Percentiles rank a stretch among this genome's conserved stretches.
phyloP scores from a whole-genome alignment of 306 rosid species.

The Prunus kanzakura region DNA sequence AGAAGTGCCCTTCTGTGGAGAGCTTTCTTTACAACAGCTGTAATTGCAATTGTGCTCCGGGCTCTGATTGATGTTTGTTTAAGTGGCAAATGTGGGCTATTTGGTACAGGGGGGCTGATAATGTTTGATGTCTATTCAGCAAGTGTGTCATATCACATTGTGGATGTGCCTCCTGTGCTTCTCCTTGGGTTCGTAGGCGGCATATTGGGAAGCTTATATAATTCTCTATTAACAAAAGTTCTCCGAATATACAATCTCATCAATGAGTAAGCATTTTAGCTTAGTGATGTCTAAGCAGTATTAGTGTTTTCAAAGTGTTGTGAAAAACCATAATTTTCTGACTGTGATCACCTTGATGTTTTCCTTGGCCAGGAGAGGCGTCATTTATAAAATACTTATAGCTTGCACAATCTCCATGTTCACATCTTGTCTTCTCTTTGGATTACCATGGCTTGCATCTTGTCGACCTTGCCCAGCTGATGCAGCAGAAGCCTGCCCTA shows the following conservation, averaged over 20 bases:
- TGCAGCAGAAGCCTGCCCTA: slow-evolving; percentile 81
- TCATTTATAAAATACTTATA: slow-evolving; percentile 55
- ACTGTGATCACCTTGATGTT: slow-evolving; percentile 21
- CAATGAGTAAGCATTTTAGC: slow-evolving; percentile 58
- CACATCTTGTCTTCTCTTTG: slow-evolving; percentile 90
- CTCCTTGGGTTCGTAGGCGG: slow-evolving; percentile 79
- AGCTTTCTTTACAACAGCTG: slow-evolving; percentile 86
- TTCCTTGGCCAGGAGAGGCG: slow-evolving; percentile 64
- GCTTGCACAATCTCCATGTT: slow-evolving; percentile 71
- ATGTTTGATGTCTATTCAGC: slow-evolving; percentile 83
- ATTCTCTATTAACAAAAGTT: slow-evolving; percentile 61
- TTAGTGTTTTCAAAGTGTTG: slow-evolving; percentile 4
- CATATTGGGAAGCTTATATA: slow-evolving; percentile 78
- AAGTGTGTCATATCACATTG: slow-evolving; percentile 62
- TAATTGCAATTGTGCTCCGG: slow-evolving; percentile 81
- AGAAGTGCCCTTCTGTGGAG: slow-evolving; percentile 95
- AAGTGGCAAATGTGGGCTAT: slow-evolving; percentile 83
- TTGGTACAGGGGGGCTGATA: slow-evolving; percentile 95
- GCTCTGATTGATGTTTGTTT: slow-evolving; percentile 80
- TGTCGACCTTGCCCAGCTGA: slow-evolving; percentile 77
- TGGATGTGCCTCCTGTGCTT: slow-evolving; percentile 75
- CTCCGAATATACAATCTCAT: slow-evolving; percentile 71
- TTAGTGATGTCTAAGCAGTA: background rate
- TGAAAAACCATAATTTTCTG: slow-evolving; percentile 9
- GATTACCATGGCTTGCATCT: slow-evolving; percentile 82